Base-by-base conservation (phyloP, 495 filamentous ascomycete genomes). In the Penicillium chermesinum region DNA sequence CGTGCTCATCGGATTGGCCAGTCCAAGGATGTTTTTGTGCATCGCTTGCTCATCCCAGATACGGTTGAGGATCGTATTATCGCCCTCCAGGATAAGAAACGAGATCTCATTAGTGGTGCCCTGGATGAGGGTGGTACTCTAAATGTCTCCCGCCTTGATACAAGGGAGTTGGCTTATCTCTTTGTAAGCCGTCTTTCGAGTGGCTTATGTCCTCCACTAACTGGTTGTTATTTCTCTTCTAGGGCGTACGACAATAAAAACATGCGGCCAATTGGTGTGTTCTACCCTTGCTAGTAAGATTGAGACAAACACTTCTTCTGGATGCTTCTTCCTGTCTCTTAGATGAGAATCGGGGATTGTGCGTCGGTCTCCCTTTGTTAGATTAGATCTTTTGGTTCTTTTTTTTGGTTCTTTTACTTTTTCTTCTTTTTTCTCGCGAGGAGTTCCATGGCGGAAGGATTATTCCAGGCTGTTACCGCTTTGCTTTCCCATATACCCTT, bases 11-110 rank as follows among this genome's bases (percentile, higher is more conserved):
- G 91, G 3, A 88, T 97, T 46, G 91, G 90, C 12, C 91, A 97
- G 72, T 72, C 72, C 51, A 74, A 76, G 0, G 67, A 78, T 12
- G 91, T 97, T 4, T 75, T 80, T 44, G 83, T 96, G 7, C 88
- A 96, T 63, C 85, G 87, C 3, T 74, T 97, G 17, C 65, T 96
- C 3, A 78, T 95, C 19, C 52, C 81, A 48, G 75, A 76, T 1
- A 96, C 91, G 0, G 87, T 97, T 6, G 91, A 97, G 62, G 91
- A 97, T 58, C 83, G 91, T 3, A 96, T 97, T 44, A 65, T 91
- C 25, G 77, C 71, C 12, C 72, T 96, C n/a, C 91, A 97, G 64
- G 83, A 95, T 32, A 72, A 81, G 63, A 97, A 97, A 73, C 74
- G 85, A 2, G 74, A 78, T 32, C 63, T 95, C 7, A 91, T 96